These are phyloP conservation scores for Scytalidium sp. DNA, from an alignment of 2,329 filamentous ascomycete genomes.

Conservation along the genomic window DNA sequence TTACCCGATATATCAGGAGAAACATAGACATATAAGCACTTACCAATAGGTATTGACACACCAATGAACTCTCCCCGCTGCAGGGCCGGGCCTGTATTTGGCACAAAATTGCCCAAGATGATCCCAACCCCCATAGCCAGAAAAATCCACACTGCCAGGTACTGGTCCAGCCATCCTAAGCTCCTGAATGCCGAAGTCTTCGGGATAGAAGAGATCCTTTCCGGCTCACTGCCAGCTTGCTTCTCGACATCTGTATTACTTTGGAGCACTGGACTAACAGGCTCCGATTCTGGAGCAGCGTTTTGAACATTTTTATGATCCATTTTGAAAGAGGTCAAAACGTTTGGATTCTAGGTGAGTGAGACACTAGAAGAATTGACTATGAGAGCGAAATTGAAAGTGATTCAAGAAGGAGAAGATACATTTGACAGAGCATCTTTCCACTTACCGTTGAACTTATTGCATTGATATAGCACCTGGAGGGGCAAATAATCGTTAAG, in stretches of 20 bases:
- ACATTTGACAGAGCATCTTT: neutral
- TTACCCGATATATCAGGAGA: neutral
- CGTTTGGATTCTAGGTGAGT: neutral
- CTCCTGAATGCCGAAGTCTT: constrained; percentile 23
- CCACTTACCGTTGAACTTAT: neutral
- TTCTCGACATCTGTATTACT: neutral
- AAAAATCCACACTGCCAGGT: constrained; percentile 58
- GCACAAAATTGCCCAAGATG: constrained; percentile 60
- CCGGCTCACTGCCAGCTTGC: neutral
- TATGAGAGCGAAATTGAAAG: neutral
- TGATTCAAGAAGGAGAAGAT: neutral
- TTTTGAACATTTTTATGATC: neutral
- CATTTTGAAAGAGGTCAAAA: neutral
- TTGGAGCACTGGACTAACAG: neutral
- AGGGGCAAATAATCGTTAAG: no score
- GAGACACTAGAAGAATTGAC: neutral
- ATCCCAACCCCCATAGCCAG: constrained; percentile 66
- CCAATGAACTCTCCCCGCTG: constrained; percentile 61
- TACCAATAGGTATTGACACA: constrained; percentile 61
- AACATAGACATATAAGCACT: constrained; percentile 15
- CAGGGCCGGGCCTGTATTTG: constrained; percentile 49
- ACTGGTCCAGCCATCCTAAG: constrained; percentile 46
- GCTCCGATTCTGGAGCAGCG: neutral
- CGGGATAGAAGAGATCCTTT: neutral
- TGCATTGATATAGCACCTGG: neutral